Conservation (phyloP, 768 basidiomycete genomes). For the Xerocomellus amylosporus region DNA sequence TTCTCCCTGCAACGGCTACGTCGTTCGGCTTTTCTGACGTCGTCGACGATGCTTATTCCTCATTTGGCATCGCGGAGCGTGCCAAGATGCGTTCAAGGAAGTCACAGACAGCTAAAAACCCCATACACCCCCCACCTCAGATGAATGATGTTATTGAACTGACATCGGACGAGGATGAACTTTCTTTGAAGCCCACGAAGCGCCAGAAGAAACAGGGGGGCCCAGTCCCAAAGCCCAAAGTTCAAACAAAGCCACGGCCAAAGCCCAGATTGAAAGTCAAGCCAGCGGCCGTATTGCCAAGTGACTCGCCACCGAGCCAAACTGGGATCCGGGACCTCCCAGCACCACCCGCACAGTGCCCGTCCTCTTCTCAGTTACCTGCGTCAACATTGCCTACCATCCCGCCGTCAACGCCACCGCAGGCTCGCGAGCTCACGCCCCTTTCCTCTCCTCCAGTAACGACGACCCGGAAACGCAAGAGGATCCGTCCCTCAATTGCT, state of each 20-base stretch:
- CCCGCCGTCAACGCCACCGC: constrained; percentile 23
- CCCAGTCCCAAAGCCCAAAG: constrained; percentile 28
- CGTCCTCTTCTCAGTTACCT: constrained; percentile 33
- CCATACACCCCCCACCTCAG: constrained; percentile 1
- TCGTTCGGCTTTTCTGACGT: constrained; percentile 11
- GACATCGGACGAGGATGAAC: constrained; percentile 42
- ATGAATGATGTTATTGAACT: constrained; percentile 44
- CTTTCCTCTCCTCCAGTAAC: constrained; percentile 23
- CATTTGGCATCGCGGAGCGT: constrained; percentile 51
- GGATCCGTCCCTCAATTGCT: constrained; percentile 6
- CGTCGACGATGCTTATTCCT: constrained; percentile 19
- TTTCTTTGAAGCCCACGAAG: constrained; percentile 31
- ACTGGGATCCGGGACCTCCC: constrained; percentile 22
- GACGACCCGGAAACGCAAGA: constrained; percentile 28
- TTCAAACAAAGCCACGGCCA: constrained; percentile 24
- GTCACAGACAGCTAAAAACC: constrained; percentile 18
- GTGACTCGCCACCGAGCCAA: constrained; percentile 16
- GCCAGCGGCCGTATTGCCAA: constrained; percentile 7
- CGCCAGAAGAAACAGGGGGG: constrained; percentile 32
- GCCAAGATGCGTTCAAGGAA: constrained; percentile 53
- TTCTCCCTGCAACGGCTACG: constrained; percentile 12
- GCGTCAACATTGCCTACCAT: constrained; percentile 32
- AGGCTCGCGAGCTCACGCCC: constrained; percentile 24
- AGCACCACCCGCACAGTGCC: constrained; percentile 31
- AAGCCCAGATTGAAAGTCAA: constrained; percentile 26